These are phyloP conservation scores for Solanum commersonii DNA, from an alignment of 257 asterid genomes.

Conservation along the genomic window DNA sequence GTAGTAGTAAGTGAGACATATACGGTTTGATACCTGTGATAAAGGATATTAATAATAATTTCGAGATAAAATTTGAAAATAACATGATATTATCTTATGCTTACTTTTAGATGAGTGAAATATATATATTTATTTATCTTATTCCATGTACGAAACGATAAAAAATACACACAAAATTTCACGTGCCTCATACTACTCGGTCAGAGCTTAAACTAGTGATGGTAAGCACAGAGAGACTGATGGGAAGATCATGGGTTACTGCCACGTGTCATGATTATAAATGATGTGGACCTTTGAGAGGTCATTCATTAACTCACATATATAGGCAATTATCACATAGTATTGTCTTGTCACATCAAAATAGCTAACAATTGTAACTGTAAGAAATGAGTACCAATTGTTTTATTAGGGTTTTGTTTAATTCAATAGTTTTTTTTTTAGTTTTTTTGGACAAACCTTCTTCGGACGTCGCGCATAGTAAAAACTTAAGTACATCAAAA, in stretches of 20 bases:
- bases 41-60: background rate
- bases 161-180: too few relatives aligned
- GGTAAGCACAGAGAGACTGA: background rate
- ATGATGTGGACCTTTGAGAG: conserved; percentile 7
- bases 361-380: background rate
- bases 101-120: background rate
- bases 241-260: conserved; percentile 18
- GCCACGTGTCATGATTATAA: conserved; percentile 20
- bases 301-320: conserved; percentile 14
- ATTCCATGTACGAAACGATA: rapidly evolving
- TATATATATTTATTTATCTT: background rate
- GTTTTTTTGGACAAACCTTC: background rate
- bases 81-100: background rate
- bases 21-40: background rate
- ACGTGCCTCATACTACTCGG: too few relatives aligned
- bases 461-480: too few relatives aligned
- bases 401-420: background rate
- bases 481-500: background rate
- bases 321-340: conserved; percentile 1
- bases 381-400: background rate
- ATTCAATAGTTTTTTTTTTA: background rate
- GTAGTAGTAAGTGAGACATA: background rate
- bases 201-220: too few relatives aligned
- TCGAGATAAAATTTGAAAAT: background rate
- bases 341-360: conserved; percentile 45